Conservation (phyloP, 192 early-diverging fungal species). For the Obelidium mucronatum region DNA sequence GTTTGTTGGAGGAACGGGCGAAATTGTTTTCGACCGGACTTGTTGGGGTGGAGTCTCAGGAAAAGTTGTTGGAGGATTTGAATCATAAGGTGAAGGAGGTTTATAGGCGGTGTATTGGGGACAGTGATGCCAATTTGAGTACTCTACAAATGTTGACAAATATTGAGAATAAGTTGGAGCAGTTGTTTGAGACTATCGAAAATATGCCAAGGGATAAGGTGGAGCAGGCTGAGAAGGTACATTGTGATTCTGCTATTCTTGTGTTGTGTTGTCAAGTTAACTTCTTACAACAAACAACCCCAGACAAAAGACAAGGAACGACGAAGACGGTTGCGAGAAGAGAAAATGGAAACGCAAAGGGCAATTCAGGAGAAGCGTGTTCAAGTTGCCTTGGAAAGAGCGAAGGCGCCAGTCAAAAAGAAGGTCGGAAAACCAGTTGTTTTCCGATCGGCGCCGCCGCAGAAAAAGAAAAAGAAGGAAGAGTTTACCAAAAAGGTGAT, state of each 20-base stretch:
- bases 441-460: conserved; percentile 65
- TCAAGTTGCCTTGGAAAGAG: conserved; percentile 62
- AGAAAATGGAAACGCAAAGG: conserved; percentile 63
- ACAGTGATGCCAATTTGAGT: conserved; percentile 60
- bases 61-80: conserved; percentile 61
- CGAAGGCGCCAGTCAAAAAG: conserved; percentile 68
- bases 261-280: background rate
- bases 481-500: conserved; percentile 64
- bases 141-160: conserved; percentile 66
- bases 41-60: conserved; percentile 61
- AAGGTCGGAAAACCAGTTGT: conserved; percentile 67
- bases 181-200: conserved; percentile 67
- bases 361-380: conserved; percentile 64
- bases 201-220: conserved; percentile 67
- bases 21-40: conserved; percentile 55
- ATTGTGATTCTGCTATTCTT: too few relatives aligned
- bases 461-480: conserved; percentile 64
- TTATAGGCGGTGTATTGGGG: conserved; percentile 62
- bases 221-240: conserved; percentile 67
- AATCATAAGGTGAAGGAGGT: conserved; percentile 68
- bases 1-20: conserved; percentile 59
- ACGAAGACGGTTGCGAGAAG: conserved; percentile 60
- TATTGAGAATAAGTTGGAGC: conserved; percentile 67
- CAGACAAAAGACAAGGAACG: conserved; percentile 69
- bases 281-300: background rate